phyloP scores from a whole-genome alignment of 305 asterid genomes.

The Lippia alba region DNA sequence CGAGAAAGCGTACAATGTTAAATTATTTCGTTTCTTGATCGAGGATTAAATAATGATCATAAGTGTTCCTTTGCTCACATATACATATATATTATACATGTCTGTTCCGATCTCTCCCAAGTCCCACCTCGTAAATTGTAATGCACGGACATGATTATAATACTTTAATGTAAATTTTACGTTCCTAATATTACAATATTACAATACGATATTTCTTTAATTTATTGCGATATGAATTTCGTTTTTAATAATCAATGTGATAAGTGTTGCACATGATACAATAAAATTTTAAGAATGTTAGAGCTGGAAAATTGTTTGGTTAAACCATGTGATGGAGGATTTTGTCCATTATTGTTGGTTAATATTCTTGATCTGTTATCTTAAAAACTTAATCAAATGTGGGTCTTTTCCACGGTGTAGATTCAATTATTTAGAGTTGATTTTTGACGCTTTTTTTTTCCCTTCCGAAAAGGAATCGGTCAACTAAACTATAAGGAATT shows the following conservation, averaged over 20 bases:
- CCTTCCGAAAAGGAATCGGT: too few species aligned
- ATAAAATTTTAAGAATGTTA: too few species aligned
- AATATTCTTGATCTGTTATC: not conserved
- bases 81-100: constrained; percentile 9
- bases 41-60: constrained; percentile 25
- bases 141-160: too few species aligned
- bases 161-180: too few species aligned
- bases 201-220: too few species aligned
- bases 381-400: not conserved
- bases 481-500: too few species aligned
- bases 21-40: constrained; percentile 28
- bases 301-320: too few species aligned
- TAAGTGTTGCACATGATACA: too few species aligned
- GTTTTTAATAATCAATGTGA: too few species aligned
- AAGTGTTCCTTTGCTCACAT: constrained; percentile 32
- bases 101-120: constrained; percentile 38
- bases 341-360: not conserved
- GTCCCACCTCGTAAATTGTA: not conserved
- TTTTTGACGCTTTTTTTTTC: constrained; percentile 18
- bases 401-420: not conserved
- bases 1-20: constrained; percentile 38
- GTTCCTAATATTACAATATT: too few species aligned
- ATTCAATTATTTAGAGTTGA: constrained; percentile 5
- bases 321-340: too few species aligned
- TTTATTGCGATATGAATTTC: too few species aligned